Evolutionary conservation across 805 yeast species (phyloP).

Genomic region (Wickerhamiella kazuoi): DNA sequence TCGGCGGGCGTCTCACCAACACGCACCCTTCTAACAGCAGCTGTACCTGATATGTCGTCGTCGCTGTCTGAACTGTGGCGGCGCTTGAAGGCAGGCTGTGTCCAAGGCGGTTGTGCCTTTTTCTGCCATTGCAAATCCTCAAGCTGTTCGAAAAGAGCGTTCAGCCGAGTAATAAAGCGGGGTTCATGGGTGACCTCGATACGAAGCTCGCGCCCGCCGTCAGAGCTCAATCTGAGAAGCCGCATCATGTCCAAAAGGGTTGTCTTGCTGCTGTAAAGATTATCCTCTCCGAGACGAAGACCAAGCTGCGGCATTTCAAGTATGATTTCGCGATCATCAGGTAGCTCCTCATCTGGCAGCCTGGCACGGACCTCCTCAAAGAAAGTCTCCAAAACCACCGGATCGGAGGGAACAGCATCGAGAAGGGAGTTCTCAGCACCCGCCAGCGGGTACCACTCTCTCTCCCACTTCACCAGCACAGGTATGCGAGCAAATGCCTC

Average conservation of each 20-base stretch:
- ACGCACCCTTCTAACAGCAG: no score
- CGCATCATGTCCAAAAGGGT: constrained; percentile 13
- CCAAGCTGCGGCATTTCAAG: constrained; percentile 12
- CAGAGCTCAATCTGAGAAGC: constrained; percentile 11
- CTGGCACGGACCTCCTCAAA: constrained; percentile 5
- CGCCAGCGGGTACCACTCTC: neutral
- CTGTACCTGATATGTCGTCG: no score
- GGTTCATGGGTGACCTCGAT: constrained; percentile 4
- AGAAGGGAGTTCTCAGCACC: neutral
- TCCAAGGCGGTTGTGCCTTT: no score
- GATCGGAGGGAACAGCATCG: neutral
- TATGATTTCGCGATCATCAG: constrained; percentile 10
- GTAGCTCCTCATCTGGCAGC: constrained; percentile 5
- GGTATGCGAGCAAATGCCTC: neutral
- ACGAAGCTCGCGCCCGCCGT: constrained; percentile 7
- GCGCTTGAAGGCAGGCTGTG: no score
- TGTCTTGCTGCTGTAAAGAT: constrained; percentile 13
- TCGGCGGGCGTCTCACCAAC: no score
- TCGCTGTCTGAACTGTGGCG: no score
- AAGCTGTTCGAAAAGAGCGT: constrained; percentile 8
- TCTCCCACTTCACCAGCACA: neutral
- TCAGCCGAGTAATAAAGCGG: constrained; percentile 12
- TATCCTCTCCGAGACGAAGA: constrained; percentile 16
- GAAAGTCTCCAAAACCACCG: constrained; percentile 9
- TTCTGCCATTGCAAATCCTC: no score